Evolutionary conservation across 352 stramenopile genomes (phyloP).

Genomic region (Phytophthora cryptogea): DNA sequence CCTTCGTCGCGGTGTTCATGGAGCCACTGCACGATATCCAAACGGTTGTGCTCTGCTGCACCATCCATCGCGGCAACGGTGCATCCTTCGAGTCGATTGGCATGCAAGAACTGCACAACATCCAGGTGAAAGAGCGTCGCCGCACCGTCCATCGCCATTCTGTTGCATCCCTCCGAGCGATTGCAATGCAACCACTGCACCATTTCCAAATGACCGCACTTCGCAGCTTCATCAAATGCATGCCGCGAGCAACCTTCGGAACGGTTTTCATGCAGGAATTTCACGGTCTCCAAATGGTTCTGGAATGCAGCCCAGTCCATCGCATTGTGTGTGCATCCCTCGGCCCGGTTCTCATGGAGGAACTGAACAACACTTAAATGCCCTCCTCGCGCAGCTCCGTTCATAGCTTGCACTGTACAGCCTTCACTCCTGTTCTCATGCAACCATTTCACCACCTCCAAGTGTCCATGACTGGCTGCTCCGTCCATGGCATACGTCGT

Average conservation of each 20-base stretch:
- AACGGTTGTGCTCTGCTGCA: slow-evolving; percentile 21
- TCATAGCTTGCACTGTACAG: slow-evolving; percentile 31
- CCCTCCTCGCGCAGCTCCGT: slow-evolving; percentile 23
- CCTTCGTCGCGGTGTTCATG: slow-evolving; percentile 32
- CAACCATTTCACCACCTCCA: slow-evolving; percentile 32
- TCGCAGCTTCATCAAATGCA: slow-evolving; percentile 35
- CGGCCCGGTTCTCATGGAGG: slow-evolving; percentile 30
- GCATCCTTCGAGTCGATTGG: slow-evolving; percentile 30
- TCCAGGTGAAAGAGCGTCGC: slow-evolving; percentile 30
- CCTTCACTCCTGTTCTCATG: slow-evolving; percentile 31
- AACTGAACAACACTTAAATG: slow-evolving; percentile 29
- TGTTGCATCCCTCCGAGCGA: slow-evolving; percentile 26
- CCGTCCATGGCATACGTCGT: slow-evolving; percentile 22
- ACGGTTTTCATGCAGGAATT: slow-evolving; percentile 35
- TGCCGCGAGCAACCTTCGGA: slow-evolving; percentile 26
- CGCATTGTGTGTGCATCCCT: slow-evolving; percentile 35
- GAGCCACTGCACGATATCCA: slow-evolving; percentile 32
- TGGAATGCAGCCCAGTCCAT: slow-evolving; percentile 35
- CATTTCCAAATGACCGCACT: slow-evolving; percentile 26
- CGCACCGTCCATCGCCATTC: slow-evolving; percentile 39
- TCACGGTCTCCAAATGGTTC: slow-evolving; percentile 26
- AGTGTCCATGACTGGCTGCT: slow-evolving; percentile 27
- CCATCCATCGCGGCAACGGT: slow-evolving; percentile 30
- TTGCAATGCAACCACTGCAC: slow-evolving; percentile 33
- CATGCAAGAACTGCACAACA: slow-evolving; percentile 39